Evolutionary conservation across 2,329 filamentous ascomycete genomes (phyloP).

Genomic region (Sclerotinia nivalis): DNA sequence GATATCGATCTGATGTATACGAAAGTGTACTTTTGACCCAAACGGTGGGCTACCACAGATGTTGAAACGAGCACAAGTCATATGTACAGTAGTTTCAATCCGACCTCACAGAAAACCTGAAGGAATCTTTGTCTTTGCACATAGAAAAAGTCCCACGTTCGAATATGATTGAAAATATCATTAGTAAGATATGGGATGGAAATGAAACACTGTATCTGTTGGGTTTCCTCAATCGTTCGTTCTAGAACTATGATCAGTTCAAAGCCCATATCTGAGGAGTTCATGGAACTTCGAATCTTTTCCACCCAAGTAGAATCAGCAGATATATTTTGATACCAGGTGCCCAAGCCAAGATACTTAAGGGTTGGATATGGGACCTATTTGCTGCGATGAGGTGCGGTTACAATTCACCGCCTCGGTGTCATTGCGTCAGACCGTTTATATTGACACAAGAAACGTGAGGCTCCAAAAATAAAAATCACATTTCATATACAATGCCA

Average conservation of each 20-base stretch:
- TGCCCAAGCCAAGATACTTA: background rate
- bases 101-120: background rate
- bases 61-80: background rate
- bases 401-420: conserved; percentile 2
- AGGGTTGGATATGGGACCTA: background rate
- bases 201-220: background rate
- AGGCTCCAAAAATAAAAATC: background rate
- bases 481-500: background rate
- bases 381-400: background rate
- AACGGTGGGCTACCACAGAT: background rate
- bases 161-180: background rate
- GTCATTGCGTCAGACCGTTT: background rate
- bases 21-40: background rate
- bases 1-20: background rate
- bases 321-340: background rate
- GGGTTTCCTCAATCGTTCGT: background rate
- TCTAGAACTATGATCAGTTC: too few relatives aligned
- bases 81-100: background rate
- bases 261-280: background rate
- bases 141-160: background rate
- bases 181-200: background rate
- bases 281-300: background rate
- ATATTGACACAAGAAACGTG: background rate
- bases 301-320: background rate
- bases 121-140: background rate